Base-by-base conservation (phyloP, 2,329 filamentous ascomycete species). In the Niveomyces coronatus region DNA sequence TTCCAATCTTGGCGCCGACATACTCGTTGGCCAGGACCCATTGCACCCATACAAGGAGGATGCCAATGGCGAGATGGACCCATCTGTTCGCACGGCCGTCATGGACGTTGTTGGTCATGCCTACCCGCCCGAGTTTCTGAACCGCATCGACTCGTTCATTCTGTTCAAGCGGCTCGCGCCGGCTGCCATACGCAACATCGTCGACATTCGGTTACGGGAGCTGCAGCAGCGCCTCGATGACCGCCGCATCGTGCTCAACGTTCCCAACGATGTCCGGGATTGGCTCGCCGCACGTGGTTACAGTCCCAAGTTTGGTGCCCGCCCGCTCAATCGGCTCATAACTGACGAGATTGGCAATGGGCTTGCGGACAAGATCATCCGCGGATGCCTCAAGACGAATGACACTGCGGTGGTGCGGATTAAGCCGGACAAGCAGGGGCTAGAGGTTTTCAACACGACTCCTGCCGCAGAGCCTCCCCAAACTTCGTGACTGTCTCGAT, bases 111-210 rank as follows among this genome's bases (percentile, higher is more conserved):
- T 96, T 1, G 70, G 81, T 14, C 60, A 69, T 8, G 68, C 65
- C 36, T 81, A 95, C 55, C 79, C 89, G 5, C 91, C 91, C 3
- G 91, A 96, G 57, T 98, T 96, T 68, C 73, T 96, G 46, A 96
- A 98, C 64, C 77, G 91, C 15, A 86, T 96, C 45, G 89, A 96
- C 60, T 89, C 93, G 44, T 95, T 96, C 64, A 95, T 96, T 57
- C 67, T 96, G 53, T 96, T 96, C 70, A 89, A 88, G 62, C 76
- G 89, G 8, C 73, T 96, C 3, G 85, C 85, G 1, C 72, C 71
- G 20, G 67, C 71, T 14, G 88, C 89, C 13, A 71, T 96, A 40
- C 74, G 86, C 20, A 88, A 94, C 53, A 96, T 96, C 46, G 87
- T 95, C 34, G 86, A 96, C 53, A 95, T 96, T 46, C 77, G 91